A percentile compares a stretch with the other conserved stretches of the same genome.
phyloP scores from a whole-genome alignment of 208 protist genomes.

The Trypanosoma cruzi region DNA sequence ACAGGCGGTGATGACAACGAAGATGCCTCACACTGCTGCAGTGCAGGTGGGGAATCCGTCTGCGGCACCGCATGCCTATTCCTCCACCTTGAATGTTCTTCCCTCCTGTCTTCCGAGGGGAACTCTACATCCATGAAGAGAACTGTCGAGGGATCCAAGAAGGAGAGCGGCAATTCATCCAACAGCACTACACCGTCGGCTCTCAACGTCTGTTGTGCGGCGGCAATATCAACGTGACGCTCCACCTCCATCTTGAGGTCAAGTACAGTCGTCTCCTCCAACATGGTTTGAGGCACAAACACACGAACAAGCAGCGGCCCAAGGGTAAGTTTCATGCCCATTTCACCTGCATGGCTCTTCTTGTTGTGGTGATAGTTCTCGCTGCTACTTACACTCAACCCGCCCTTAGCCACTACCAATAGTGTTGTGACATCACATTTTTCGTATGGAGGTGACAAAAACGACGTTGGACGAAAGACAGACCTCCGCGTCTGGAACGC shows the following conservation, averaged over 20 bases:
- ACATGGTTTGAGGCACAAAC: slow-evolving; percentile 12
- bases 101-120: neutral
- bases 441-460: neutral
- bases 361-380: neutral
- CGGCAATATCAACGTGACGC: slow-evolving; percentile 36
- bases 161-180: slow-evolving; percentile 46
- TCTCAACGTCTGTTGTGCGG: slow-evolving; percentile 26
- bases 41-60: neutral
- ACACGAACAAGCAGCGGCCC: slow-evolving; percentile 31
- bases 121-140: slow-evolving; percentile 27
- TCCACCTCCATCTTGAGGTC: slow-evolving; percentile 57
- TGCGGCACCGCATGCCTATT: neutral
- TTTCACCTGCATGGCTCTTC: neutral
- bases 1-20: neutral
- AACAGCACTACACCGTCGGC: slow-evolving; percentile 41
- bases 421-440: neutral
- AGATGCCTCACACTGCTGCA: neutral
- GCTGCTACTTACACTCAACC: neutral
- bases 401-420: slow-evolving; percentile 2
- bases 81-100: neutral
- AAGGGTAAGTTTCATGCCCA: neutral
- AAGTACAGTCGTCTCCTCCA: slow-evolving; percentile 32
- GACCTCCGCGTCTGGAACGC: neutral
- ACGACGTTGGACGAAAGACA: neutral
- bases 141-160: slow-evolving; percentile 26